Conservation (phyloP, 2,329 filamentous ascomycete genomes). For the Lasiodiplodia hormozganensis region DNA sequence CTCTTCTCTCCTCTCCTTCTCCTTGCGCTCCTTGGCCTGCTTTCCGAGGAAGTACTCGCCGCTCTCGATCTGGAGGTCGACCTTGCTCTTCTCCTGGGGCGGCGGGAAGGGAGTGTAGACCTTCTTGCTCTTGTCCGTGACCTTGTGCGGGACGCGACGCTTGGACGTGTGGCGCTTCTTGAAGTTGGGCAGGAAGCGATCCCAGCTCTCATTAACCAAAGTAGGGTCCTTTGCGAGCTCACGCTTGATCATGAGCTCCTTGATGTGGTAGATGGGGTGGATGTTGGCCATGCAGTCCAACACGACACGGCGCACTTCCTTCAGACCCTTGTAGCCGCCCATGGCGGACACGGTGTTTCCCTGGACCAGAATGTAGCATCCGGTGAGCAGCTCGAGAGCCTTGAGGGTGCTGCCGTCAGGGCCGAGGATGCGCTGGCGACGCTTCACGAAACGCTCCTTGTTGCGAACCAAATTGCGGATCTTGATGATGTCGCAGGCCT, state of each 20-base stretch:
- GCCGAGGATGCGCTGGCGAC: slow-evolving; percentile 89
- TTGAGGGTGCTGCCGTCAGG: slow-evolving; percentile 92
- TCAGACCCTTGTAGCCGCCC: slow-evolving; percentile 90
- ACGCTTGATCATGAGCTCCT: slow-evolving; percentile 92
- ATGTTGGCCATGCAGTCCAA: slow-evolving; percentile 98
- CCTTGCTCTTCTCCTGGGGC: slow-evolving; percentile 97
- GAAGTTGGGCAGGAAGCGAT: slow-evolving; percentile 95
- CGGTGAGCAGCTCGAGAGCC: slow-evolving; percentile 88
- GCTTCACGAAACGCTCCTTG: slow-evolving; percentile 95
- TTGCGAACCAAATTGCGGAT: slow-evolving; percentile 88
- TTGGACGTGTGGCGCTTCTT: slow-evolving; percentile 91
- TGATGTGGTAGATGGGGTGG: slow-evolving; percentile 90
- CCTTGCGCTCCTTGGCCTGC: slow-evolving; percentile 85
- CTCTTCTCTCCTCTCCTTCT: slow-evolving; percentile 79
- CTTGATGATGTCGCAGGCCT: slow-evolving; percentile 95
- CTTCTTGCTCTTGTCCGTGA: slow-evolving; percentile 95
- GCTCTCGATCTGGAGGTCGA: slow-evolving; percentile 96
- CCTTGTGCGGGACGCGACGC: slow-evolving; percentile 79
- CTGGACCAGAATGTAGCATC: slow-evolving; percentile 93
- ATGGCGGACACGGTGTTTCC: slow-evolving; percentile 94
- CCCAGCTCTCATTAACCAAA: slow-evolving; percentile 89
- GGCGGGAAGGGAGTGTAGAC: slow-evolving; percentile 96
- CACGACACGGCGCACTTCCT: slow-evolving; percentile 87
- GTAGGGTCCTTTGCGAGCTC: slow-evolving; percentile 90
- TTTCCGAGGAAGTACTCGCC: slow-evolving; percentile 97